Conservation (phyloP, 2,329 filamentous ascomycete genomes). For the Calonectria naviculata region DNA sequence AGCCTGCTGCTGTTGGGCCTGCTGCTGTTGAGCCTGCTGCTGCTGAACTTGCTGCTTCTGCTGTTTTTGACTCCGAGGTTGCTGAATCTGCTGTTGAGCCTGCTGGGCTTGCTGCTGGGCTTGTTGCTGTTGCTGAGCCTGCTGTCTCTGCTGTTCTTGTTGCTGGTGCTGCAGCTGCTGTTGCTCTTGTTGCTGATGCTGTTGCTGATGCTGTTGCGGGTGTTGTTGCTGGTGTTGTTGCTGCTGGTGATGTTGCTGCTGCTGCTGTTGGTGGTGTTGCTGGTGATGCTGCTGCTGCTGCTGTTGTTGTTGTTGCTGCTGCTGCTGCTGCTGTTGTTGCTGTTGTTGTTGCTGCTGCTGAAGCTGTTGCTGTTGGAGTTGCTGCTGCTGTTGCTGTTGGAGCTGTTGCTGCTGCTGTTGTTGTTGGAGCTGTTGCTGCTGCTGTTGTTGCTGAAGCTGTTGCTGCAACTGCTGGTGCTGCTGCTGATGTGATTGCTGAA, state of each 20-base stretch:
- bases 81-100: conserved; percentile 44
- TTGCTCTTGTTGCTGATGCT: conserved; percentile 13
- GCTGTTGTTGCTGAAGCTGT: conserved; percentile 26
- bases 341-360: conserved; percentile 31
- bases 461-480: too few relatives aligned
- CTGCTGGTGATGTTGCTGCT: conserved; percentile 19
- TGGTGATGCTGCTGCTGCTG: conserved; percentile 27
- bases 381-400: conserved; percentile 23
- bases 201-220: conserved; percentile 6
- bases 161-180: conserved; percentile 14
- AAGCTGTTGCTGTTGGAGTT: conserved; percentile 15
- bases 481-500: conserved; percentile 25
- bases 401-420: conserved; percentile 29
- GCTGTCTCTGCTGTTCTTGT: background rate
- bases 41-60: conserved; percentile 43
- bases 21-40: conserved; percentile 30
- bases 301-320: conserved; percentile 13
- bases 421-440: too few relatives aligned
- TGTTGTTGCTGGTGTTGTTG: background rate
- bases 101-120: conserved; percentile 44
- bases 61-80: too few relatives aligned
- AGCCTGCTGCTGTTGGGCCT: conserved; percentile 21
- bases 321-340: conserved; percentile 27
- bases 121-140: conserved; percentile 28
- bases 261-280: conserved; percentile 29